These are phyloP conservation scores for Boletus sensibilis DNA, from an alignment of 768 basidiomycete genomes.

Conservation along the genomic window DNA sequence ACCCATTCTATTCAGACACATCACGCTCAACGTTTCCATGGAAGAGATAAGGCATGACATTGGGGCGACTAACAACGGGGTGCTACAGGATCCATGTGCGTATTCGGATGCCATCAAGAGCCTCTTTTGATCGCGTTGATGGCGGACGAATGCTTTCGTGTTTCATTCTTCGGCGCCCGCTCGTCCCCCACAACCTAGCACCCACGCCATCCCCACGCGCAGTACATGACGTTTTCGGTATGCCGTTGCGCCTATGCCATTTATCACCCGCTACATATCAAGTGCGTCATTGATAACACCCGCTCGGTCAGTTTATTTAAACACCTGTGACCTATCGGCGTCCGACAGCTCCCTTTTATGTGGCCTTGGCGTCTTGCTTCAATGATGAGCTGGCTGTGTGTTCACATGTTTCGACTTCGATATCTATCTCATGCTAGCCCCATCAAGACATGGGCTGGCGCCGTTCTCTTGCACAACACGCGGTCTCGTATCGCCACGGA, in stretches of 20 bases:
- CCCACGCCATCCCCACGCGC: neutral
- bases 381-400: neutral
- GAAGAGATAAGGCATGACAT: neutral
- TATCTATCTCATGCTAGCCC: neutral
- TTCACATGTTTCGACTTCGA: neutral
- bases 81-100: neutral
- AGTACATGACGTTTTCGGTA: neutral
- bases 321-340: neutral
- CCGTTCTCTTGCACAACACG: neutral
- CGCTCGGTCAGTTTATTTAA: neutral
- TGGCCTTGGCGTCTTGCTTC: neutral
- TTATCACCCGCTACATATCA: neutral
- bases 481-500: neutral
- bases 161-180: neutral
- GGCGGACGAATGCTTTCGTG: neutral
- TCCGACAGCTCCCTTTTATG: neutral
- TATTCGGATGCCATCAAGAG: slow-evolving; percentile 1
- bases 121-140: slow-evolving; percentile 6
- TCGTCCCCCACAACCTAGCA: neutral
- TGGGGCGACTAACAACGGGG: neutral
- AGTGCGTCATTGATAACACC: neutral
- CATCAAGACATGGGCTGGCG: neutral
- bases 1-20: neutral
- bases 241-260: neutral
- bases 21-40: neutral